phyloP scores from a whole-genome alignment of 352 stramenopile genomes.

The Salisapilia sapeloensis region DNA sequence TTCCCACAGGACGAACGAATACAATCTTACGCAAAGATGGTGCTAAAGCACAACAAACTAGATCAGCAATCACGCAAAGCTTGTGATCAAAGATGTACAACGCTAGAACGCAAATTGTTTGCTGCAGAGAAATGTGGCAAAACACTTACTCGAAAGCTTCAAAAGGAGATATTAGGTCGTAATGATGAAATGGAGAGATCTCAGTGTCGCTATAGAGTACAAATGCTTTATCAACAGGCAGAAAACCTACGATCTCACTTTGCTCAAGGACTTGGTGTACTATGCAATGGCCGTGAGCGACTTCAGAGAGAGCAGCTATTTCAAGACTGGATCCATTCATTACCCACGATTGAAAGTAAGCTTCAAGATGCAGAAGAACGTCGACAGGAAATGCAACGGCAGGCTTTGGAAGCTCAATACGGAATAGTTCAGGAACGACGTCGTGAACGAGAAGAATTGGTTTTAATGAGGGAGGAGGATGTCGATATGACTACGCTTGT shows the following conservation, averaged over 20 bases:
- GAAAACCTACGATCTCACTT: slow-evolving; percentile 16
- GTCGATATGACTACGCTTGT: slow-evolving; percentile 7
- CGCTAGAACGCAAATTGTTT: too few relatives aligned
- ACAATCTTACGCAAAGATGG: too few relatives aligned
- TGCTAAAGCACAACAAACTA: too few relatives aligned
- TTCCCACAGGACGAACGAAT: too few relatives aligned
- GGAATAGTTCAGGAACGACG: slow-evolving; percentile 17
- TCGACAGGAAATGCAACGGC: slow-evolving; percentile 18
- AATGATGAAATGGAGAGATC: slow-evolving; percentile 3
- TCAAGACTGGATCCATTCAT: slow-evolving; percentile 27
- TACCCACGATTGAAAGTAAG: slow-evolving; percentile 31
- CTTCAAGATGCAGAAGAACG: slow-evolving; percentile 13
- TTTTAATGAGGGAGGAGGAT: slow-evolving; percentile 24
- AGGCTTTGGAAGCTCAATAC: slow-evolving; percentile 24
- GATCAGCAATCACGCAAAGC: neutral
- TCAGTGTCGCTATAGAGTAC: slow-evolving; percentile 10
- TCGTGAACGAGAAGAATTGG: slow-evolving; percentile 15
- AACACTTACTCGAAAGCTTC: slow-evolving; percentile 4
- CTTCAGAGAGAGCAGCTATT: slow-evolving; percentile 20
- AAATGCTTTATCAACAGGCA: slow-evolving; percentile 5
- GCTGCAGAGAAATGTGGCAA: too few relatives aligned
- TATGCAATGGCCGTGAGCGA: slow-evolving; percentile 20
- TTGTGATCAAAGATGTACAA: slow-evolving; percentile 2
- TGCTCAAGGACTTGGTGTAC: slow-evolving; percentile 11
- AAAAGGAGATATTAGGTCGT: neutral